These are phyloP conservation scores for Stephania cephalantha DNA, from an alignment of 164 flowering plant species.

Conservation along the genomic window DNA sequence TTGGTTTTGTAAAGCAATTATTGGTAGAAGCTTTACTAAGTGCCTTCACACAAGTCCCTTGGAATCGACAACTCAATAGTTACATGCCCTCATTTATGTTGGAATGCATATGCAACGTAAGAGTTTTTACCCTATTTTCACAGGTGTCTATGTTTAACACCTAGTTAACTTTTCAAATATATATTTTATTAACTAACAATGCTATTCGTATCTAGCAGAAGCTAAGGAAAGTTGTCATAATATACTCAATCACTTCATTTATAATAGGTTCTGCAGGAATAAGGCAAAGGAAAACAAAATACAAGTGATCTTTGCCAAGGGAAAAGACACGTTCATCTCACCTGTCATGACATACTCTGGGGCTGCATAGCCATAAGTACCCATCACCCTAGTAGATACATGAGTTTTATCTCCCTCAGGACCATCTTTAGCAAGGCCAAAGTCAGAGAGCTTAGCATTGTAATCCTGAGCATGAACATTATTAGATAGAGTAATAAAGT, in stretches of 20 bases:
- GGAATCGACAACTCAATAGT: not conserved
- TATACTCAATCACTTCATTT: not conserved
- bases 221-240: not conserved
- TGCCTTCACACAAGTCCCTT: not conserved
- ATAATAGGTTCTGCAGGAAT: not conserved
- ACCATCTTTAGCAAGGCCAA: slow-evolving; percentile 32
- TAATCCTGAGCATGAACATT: slow-evolving; percentile 18
- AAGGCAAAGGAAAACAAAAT: not conserved
- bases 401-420: slow-evolving; percentile 31
- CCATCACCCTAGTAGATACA: slow-evolving; percentile 32
- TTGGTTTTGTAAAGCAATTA: not conserved
- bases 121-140: not conserved
- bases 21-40: not conserved
- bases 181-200: not conserved
- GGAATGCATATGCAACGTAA: not conserved
- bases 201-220: not conserved
- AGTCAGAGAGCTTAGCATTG: slow-evolving; percentile 31
- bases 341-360: slow-evolving; percentile 36
- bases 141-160: not conserved
- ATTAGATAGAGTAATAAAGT: not conserved
- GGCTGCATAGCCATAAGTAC: slow-evolving; percentile 32
- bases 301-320: not conserved
- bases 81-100: not conserved
- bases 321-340: slow-evolving; percentile 1
- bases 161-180: not conserved